Percentiles rank a stretch among this genome's conserved stretches.
These are phyloP conservation scores for Chalaropsis ovoidea DNA, from an alignment of 2,329 filamentous ascomycete species.

Conservation along the genomic window DNA sequence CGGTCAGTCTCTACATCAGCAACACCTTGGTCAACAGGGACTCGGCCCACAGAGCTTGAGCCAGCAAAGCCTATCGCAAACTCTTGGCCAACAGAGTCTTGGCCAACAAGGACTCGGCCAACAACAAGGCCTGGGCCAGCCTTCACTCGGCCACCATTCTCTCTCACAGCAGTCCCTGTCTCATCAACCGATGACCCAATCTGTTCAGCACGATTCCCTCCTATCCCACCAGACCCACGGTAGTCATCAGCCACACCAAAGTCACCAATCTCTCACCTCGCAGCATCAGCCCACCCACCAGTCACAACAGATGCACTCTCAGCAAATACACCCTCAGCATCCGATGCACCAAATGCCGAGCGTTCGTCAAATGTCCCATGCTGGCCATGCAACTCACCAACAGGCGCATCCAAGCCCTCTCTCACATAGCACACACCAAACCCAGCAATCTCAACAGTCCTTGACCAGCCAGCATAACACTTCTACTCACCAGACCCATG, in stretches of 20 bases:
- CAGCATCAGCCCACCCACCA: conserved; percentile 28
- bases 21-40: conserved; percentile 27
- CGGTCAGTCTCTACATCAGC: conserved; percentile 32
- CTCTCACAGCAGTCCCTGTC: conserved; percentile 21
- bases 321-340: conserved; percentile 20
- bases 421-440: conserved; percentile 21
- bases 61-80: conserved; percentile 29
- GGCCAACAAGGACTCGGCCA: conserved; percentile 27
- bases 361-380: conserved; percentile 20
- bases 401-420: conserved; percentile 23
- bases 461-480: conserved; percentile 22
- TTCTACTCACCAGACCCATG: conserved; percentile 28
- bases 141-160: conserved; percentile 17
- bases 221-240: conserved; percentile 38
- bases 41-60: conserved; percentile 30
- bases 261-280: conserved; percentile 30
- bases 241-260: conserved; percentile 29
- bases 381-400: conserved; percentile 22
- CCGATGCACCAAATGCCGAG: conserved; percentile 22
- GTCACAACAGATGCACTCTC: conserved; percentile 20
- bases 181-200: conserved; percentile 30
- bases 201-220: conserved; percentile 37
- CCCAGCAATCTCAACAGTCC: conserved; percentile 26
- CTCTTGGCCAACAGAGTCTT: conserved; percentile 26
- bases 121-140: conserved; percentile 14